These are phyloP conservation scores for Aspergillus asperescens DNA, from an alignment of 495 filamentous ascomycete species.

Conservation along the genomic window DNA sequence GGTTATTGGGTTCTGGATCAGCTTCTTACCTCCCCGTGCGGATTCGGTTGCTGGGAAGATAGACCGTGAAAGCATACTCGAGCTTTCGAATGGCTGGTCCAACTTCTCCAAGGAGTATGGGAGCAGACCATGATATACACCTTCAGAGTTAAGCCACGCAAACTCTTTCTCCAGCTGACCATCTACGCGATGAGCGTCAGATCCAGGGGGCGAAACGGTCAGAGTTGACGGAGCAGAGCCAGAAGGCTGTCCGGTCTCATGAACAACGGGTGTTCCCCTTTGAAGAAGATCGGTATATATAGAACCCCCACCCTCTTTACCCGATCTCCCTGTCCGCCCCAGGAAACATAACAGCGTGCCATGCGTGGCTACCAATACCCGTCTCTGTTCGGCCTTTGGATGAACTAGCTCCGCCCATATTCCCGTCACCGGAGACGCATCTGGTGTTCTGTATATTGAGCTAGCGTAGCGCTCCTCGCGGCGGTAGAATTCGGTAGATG, in stretches of 20 bases:
- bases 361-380: slow-evolving; percentile 73
- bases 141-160: slow-evolving; percentile 85
- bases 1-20: slow-evolving; percentile 63
- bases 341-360: slow-evolving; percentile 69
- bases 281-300: slow-evolving; percentile 88
- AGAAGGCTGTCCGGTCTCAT: slow-evolving; percentile 58
- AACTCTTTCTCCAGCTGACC: slow-evolving; percentile 62
- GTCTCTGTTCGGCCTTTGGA: slow-evolving; percentile 59
- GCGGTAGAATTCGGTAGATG: slow-evolving; percentile 85
- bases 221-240: slow-evolving; percentile 56
- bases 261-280: slow-evolving; percentile 64
- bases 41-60: slow-evolving; percentile 63
- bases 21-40: slow-evolving; percentile 55
- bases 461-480: slow-evolving; percentile 91
- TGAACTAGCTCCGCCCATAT: slow-evolving; percentile 72
- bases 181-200: slow-evolving; percentile 44
- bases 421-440: slow-evolving; percentile 72
- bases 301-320: slow-evolving; percentile 72
- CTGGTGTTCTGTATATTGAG: slow-evolving; percentile 67
- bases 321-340: slow-evolving; percentile 65
- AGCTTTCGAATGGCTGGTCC: slow-evolving; percentile 57
- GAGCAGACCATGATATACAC: slow-evolving; percentile 81
- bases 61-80: slow-evolving; percentile 68
- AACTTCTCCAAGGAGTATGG: slow-evolving; percentile 40
- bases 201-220: slow-evolving; percentile 67